A percentile compares a stretch with the other conserved stretches of the same genome.
These are phyloP conservation scores for Fraxinus paxiana DNA, from an alignment of 305 asterid genomes.

Conservation along the genomic window DNA sequence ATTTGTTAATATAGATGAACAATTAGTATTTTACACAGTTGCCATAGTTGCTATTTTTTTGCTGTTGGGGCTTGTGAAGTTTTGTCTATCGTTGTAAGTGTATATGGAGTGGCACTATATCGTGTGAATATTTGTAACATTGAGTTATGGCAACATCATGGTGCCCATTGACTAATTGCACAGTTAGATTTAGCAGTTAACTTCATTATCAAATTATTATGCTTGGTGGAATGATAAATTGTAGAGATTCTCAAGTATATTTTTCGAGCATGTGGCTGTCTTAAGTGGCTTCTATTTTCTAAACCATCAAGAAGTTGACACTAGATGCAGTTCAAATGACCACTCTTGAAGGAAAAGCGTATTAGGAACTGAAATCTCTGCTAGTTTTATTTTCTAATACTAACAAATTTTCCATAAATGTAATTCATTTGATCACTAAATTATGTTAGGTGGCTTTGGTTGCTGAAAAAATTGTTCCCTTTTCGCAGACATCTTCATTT, in stretches of 20 bases:
- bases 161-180: neutral
- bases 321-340: constrained; percentile 6
- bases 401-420: neutral
- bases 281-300: constrained; percentile 5
- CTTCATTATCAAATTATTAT: neutral
- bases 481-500: constrained; percentile 81
- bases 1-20: neutral
- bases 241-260: neutral
- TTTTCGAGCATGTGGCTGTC: neutral
- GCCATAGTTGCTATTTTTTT: neutral
- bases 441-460: constrained; percentile 15
- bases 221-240: neutral
- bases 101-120: neutral
- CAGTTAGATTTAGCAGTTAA: neutral
- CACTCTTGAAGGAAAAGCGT: neutral
- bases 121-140: neutral
- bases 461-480: constrained; percentile 15
- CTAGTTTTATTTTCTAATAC: constrained; percentile 1
- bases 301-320: constrained; percentile 8
- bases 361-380: neutral
- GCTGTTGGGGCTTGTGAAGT: neutral
- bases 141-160: neutral
- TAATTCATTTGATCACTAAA: neutral
- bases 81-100: neutral
- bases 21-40: neutral